Evolutionary conservation across 805 yeast species (phyloP).

Genomic region (Candida caryicola): DNA sequence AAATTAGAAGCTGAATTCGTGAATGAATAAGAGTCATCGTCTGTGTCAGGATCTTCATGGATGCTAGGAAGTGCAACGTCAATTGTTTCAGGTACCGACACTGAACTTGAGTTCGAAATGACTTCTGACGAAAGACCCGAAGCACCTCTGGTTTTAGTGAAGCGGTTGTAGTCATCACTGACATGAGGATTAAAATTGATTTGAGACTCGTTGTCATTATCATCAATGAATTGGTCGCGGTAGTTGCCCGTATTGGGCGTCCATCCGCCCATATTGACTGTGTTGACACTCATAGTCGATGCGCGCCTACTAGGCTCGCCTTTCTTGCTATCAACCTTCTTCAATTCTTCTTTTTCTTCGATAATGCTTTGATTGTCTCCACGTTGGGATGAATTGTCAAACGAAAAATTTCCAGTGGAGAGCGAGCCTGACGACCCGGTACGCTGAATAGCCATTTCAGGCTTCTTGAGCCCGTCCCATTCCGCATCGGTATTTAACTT

Average conservation of each 20-base stretch:
- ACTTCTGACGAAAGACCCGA: slow-evolving; percentile 16
- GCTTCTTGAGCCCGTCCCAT: not conserved
- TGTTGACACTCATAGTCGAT: slow-evolving; percentile 30
- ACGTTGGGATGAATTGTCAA: slow-evolving; percentile 9
- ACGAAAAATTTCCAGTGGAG: slow-evolving; percentile 18
- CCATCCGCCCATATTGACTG: slow-evolving; percentile 54
- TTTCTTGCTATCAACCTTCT: not conserved
- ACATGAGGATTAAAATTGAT: slow-evolving; percentile 25
- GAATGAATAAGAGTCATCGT: slow-evolving; percentile 6
- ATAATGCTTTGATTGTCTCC: slow-evolving; percentile 2
- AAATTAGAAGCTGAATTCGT: not conserved
- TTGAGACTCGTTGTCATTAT: slow-evolving; percentile 37
- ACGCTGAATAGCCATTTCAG: slow-evolving; percentile 10
- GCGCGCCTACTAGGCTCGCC: slow-evolving; percentile 21
- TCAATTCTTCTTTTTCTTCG: not conserved
- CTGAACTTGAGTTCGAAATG: slow-evolving; percentile 21
- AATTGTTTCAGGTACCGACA: slow-evolving; percentile 42
- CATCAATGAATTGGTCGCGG: slow-evolving; percentile 48
- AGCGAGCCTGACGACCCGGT: slow-evolving; percentile 14
- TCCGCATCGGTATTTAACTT: not conserved
- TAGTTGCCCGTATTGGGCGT: slow-evolving; percentile 53
- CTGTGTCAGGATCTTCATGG: slow-evolving; percentile 27
- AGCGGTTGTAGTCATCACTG: slow-evolving; percentile 25
- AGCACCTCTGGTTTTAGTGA: slow-evolving; percentile 27
- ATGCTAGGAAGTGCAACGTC: slow-evolving; percentile 38